These are phyloP conservation scores for Torulaspora indica DNA, from an alignment of 805 yeast genomes.

Conservation along the genomic window DNA sequence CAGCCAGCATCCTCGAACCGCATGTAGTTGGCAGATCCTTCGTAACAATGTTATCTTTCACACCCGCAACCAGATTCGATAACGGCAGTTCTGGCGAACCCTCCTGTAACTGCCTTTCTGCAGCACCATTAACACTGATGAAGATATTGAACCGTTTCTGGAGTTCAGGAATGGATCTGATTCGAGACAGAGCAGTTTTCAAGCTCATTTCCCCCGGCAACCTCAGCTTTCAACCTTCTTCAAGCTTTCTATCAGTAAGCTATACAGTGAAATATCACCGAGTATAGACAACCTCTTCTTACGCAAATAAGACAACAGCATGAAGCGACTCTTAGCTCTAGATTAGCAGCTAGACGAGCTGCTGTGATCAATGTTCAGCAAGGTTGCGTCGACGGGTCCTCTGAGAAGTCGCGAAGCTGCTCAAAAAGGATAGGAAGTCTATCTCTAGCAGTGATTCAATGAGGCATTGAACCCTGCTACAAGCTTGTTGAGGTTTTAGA, in stretches of 20 bases:
- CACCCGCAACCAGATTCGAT: slow-evolving; percentile 40
- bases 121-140: slow-evolving; percentile 37
- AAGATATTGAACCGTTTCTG: slow-evolving; percentile 40
- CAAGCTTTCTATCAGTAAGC: background rate
- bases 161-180: slow-evolving; percentile 16
- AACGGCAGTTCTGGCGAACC: slow-evolving; percentile 23
- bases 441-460: no score
- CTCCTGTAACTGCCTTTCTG: slow-evolving; percentile 9
- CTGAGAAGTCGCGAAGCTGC: no score
- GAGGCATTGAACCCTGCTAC: no score
- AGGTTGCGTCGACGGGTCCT: no score
- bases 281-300: background rate
- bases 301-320: background rate
- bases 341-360: no score
- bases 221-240: background rate
- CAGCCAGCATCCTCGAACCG: slow-evolving; percentile 57
- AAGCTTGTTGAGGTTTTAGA: no score
- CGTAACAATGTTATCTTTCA: slow-evolving; percentile 82
- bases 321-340: no score
- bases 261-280: background rate
- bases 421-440: no score
- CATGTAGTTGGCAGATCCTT: slow-evolving; percentile 67
- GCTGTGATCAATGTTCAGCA: no score
- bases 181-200: slow-evolving; percentile 15
- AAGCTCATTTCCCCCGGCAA: slow-evolving; percentile 2